Conservation (phyloP, 2,329 filamentous ascomycete species). For the Pyrenochaeta sp. region DNA sequence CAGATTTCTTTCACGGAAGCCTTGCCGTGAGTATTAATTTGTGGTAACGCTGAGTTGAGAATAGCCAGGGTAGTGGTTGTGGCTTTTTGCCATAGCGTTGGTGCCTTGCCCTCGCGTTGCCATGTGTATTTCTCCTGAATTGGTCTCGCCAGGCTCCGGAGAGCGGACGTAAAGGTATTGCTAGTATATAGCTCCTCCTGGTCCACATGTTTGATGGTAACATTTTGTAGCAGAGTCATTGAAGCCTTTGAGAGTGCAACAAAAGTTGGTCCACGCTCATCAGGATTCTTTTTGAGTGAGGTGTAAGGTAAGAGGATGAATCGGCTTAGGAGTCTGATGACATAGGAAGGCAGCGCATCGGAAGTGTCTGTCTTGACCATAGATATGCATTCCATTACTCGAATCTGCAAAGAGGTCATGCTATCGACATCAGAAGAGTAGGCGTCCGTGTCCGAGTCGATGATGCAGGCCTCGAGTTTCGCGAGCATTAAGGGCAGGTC, state of each 20-base stretch:
- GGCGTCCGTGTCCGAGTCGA: conserved; percentile 71
- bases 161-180: conserved; percentile 69
- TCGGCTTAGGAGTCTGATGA: conserved; percentile 74
- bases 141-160: conserved; percentile 73
- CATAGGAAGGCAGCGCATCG: conserved; percentile 69
- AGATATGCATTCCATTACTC: conserved; percentile 73
- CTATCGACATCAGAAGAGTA: conserved; percentile 79
- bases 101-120: conserved; percentile 72
- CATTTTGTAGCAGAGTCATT: conserved; percentile 72
- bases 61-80: conserved; percentile 76
- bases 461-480: conserved; percentile 75
- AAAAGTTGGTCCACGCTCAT: conserved; percentile 73
- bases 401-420: conserved; percentile 75
- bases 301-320: conserved; percentile 76
- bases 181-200: conserved; percentile 75
- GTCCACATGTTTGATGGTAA: conserved; percentile 67
- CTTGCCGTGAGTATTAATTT: conserved; percentile 34
- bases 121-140: conserved; percentile 85
- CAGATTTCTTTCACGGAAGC: conserved; percentile 66
- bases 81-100: conserved; percentile 80
- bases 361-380: conserved; percentile 71
- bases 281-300: conserved; percentile 22
- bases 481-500: conserved; percentile 72
- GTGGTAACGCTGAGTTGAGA: conserved; percentile 70
- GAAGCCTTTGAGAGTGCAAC: conserved; percentile 87